Evolutionary conservation across 2,329 filamentous ascomycete genomes (phyloP), one percentile per base, ranked within the genome.

Genomic region (Cladophialophora exuberans): DNA sequence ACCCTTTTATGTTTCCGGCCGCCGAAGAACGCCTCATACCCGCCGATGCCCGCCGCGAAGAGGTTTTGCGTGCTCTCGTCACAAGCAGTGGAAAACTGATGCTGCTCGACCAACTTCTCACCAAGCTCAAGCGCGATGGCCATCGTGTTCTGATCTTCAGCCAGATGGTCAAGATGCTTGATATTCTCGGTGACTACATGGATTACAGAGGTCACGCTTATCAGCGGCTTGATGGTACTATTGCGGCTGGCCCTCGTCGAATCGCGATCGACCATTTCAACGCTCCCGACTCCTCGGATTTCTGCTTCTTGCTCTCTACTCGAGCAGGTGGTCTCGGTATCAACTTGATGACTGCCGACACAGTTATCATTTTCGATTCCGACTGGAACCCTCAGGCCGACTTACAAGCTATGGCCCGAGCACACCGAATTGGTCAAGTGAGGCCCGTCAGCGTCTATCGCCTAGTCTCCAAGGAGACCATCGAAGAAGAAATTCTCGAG

Each of bases 81-180:
- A 93, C 92, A 3, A 96, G 91, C 69, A 99, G 94, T 74, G 95
- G 95, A 64, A 99, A 99, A 76, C 97, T 99, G 94, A 97, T 97
- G 91, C 80, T 99, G 44, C 83, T 99, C 6, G 94, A 99, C 66
- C 90, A 92, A 69, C 84, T 99, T n/a, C 81, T 99, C 9, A 88
- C 88, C 4, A 99, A 99, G 73, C 76, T 99, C 62, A 96, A 88
- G 71, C 89, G 87, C 64, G 94, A 99, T 67, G 90, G 90, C 43
- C 94, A 99, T 72, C 89, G 94, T 51, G 95, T 99, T 10, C 77
- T 99, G 60, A 97, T 99, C 62, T 99, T 99, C 78, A 97, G 93
- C 70, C 94, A 99, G 70, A 99, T 99, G 94, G 95, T 99, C 30
- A 95, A 90, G 69, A 97, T 99, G 89, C 82, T 99, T 18, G 92